Evolutionary conservation across 306 rosid species (phyloP).

Genomic region (Senna siamea): DNA sequence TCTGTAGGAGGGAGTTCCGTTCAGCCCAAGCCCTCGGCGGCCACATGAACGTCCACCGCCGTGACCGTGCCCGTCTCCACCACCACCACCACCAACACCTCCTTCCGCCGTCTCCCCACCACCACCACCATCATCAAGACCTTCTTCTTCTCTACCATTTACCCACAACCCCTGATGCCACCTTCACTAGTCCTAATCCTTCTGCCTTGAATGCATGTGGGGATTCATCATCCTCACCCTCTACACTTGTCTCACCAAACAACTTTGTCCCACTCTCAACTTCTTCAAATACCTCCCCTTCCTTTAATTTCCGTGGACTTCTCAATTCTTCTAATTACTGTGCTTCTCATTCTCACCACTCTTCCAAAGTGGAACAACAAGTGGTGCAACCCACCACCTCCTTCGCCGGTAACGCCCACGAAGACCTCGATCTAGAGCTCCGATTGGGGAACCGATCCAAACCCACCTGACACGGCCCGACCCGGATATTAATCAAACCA

Average conservation of each 20-base stretch:
- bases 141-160: conserved; percentile 53
- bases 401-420: conserved; percentile 31
- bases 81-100: conserved; percentile 17
- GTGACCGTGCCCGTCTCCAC: conserved; percentile 84
- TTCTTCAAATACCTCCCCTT: neutral
- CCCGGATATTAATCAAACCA: too few relatives aligned
- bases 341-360: too few relatives aligned
- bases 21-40: conserved; percentile 91
- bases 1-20: conserved; percentile 72
- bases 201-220: conserved; percentile 31
- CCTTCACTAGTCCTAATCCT: neutral
- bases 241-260: conserved; percentile 47
- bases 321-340: conserved; percentile 19
- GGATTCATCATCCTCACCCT: conserved; percentile 39
- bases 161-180: conserved; percentile 48
- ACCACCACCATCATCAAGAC: conserved; percentile 43
- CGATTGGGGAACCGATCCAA: conserved; percentile 65
- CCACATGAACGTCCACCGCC: conserved; percentile 93
- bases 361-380: conserved; percentile 10
- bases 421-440: conserved; percentile 82
- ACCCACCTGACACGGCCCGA: conserved; percentile 36
- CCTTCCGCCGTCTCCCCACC: conserved; percentile 3
- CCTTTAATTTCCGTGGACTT: conserved; percentile 34
- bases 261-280: conserved; percentile 13
- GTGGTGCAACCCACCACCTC: conserved; percentile 28